Conservation (phyloP, 257 asterid species). For the Forsythia viridissima region DNA sequence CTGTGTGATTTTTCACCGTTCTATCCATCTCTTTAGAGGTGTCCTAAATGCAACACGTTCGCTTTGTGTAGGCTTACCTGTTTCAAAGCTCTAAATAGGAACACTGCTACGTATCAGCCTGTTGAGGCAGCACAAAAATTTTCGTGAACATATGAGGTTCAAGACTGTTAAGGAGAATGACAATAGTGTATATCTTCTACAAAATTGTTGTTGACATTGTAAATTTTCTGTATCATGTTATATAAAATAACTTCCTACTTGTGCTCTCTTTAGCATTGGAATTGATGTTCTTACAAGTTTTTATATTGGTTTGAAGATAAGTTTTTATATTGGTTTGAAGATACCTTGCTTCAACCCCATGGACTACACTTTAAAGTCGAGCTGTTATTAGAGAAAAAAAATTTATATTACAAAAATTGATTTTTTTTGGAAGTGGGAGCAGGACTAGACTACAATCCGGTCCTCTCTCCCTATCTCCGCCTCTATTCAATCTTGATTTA, state of each 20-base stretch:
- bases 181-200: neutral
- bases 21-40: neutral
- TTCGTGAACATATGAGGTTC: neutral
- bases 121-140: constrained; percentile 1
- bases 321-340: too few species aligned
- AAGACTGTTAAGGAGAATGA: neutral
- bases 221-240: neutral
- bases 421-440: too few species aligned
- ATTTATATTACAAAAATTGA: too few species aligned
- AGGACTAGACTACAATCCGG: too few species aligned
- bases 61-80: constrained; percentile 60
- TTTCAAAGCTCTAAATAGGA: constrained; percentile 60
- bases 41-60: constrained; percentile 1
- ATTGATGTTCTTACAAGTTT: too few species aligned
- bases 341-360: too few species aligned
- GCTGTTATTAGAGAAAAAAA: too few species aligned
- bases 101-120: neutral
- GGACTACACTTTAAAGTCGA: too few species aligned
- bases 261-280: neutral
- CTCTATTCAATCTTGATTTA: too few species aligned
- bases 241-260: neutral
- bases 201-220: neutral
- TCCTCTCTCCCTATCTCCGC: too few species aligned
- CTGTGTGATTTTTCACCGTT: neutral
- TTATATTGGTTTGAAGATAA: too few species aligned